Evolutionary conservation across 2,329 filamentous ascomycete species (phyloP), one percentile per base, ranked within the genome.

Genomic region (Penicillium sp.): DNA sequence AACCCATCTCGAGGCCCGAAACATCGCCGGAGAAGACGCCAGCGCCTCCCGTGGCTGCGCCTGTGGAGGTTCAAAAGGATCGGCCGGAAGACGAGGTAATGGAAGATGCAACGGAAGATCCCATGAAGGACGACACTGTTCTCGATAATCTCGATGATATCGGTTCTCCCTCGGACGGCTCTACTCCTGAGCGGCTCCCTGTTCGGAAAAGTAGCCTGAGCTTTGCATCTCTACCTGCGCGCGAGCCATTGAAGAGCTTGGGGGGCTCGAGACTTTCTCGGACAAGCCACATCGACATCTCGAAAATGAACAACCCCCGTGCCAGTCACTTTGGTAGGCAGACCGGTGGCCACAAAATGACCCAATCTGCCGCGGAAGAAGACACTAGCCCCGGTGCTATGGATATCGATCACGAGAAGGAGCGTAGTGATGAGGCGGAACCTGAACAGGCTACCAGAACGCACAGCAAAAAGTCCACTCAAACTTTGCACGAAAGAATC

Each of bases 151-250:
- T 77, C 45, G 77, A 79, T 54, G 77, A 78, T 46, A 75, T 79
- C 27, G 76, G 73, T 40, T 78, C 77, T 16, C 76, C 77, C 16
- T 80, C 78, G 2, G 76, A 78, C 54, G 72, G 67, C 7, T 79
- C 76, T 29, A 78, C 75, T 14, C 78, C 78, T 6, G 76, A 75
- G 48, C 67, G 90, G 61, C 88, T 88, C 2, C 79, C 90, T 29
- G 83, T 95, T 61, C 87, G 93, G 56, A 97, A 97, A 79, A 96
- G 92, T 74, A 97, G 93, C 70, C 81, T 99, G 56, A 96, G 89
- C 55, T 97, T 99, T 75, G 91, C 94, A 36, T 91, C 94, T 16
- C 80, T 99, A 11, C 94, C 94, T 29, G 92, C 93, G 3, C 84
- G 94, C 57, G 93, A 97, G 67, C 93, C 93, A 48, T 85, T 84